Base-by-base conservation (phyloP, 2,329 filamentous ascomycete species). In the Helminthosporium solani region DNA sequence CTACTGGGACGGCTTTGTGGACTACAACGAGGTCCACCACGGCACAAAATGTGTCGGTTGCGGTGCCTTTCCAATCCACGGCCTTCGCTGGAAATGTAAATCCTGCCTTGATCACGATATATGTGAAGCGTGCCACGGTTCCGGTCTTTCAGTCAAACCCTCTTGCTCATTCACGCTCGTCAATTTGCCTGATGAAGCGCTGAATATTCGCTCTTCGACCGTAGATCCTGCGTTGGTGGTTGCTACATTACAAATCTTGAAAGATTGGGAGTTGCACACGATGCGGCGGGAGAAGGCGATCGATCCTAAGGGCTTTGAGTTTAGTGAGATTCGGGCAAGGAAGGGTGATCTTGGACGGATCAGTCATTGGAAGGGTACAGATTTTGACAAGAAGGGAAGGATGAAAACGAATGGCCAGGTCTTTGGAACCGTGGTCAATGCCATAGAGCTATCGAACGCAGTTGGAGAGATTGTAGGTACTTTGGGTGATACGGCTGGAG, bases 191-290 rank as follows among this genome's bases (percentile, higher is more conserved):
- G 64, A 67, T 35, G 64, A 68, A 46, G 54, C 61, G 5, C 28
- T 68, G 4, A 47, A 58, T 30, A 61, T 69, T 20, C 59, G 64
- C 7, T 59, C 56, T 8, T 23, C 45, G 2, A 33, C 14, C 1
- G 53, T 66, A 3, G 62, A 68, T 33, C 52, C 56, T 2, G 55
- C 56, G 2, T 57, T 67, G 7, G 57, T 66, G 1, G 49, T 66
- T 6, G 62, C 64, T 1, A 66, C 63, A 4, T 40, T 69, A 2
- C 64, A 68, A 27, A 47, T 68, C 7, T 36, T 69, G 43, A 67
- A 64, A 38, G 66, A 69, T 14, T 69, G 66, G 66, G 60, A 68
- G 23, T 55, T 53, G 40, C 48, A 61, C 14, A 58, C 56, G 15
- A 38, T 68, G 1, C 43, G 62, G 11, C 41, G 48, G 19, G 54